These are phyloP conservation scores for Leccinum obscurum DNA, from an alignment of 768 basidiomycete species.

Conservation along the genomic window DNA sequence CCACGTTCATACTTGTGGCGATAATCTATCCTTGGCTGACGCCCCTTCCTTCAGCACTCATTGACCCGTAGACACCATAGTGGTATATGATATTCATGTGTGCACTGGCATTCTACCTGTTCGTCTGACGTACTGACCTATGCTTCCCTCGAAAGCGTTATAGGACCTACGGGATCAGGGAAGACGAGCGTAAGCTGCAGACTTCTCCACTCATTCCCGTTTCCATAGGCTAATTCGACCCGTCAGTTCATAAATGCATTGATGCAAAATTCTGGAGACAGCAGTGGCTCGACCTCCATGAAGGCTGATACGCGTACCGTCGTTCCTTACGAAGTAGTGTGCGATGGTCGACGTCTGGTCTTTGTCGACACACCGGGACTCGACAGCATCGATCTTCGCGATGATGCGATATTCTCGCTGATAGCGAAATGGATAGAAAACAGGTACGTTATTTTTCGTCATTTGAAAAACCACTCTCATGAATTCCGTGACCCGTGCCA, in stretches of 20 bases:
- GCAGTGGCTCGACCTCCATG: neutral
- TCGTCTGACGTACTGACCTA: neutral
- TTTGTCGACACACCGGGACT: constrained; percentile 14
- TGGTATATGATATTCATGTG: constrained; percentile 5
- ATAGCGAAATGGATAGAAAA: neutral
- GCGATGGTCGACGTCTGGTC: neutral
- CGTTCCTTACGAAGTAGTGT: neutral
- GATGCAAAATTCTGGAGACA: neutral
- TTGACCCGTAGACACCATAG: neutral
- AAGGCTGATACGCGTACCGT: neutral
- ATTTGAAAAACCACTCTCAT: neutral
- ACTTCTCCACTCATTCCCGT: neutral
- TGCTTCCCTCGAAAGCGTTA: neutral
- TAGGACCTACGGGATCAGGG: constrained; percentile 6
- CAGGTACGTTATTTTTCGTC: neutral
- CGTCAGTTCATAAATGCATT: constrained; percentile 9
- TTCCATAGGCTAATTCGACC: neutral
- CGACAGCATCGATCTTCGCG: neutral
- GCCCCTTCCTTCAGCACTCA: neutral
- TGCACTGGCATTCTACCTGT: neutral
- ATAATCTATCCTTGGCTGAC: neutral
- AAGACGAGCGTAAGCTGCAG: constrained; percentile 3
- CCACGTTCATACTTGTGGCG: neutral
- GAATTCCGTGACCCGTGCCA: neutral
- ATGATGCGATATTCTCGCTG: constrained; percentile 3